phyloP scores from a whole-genome alignment of 306 rosid species.

The Inga laurina region DNA sequence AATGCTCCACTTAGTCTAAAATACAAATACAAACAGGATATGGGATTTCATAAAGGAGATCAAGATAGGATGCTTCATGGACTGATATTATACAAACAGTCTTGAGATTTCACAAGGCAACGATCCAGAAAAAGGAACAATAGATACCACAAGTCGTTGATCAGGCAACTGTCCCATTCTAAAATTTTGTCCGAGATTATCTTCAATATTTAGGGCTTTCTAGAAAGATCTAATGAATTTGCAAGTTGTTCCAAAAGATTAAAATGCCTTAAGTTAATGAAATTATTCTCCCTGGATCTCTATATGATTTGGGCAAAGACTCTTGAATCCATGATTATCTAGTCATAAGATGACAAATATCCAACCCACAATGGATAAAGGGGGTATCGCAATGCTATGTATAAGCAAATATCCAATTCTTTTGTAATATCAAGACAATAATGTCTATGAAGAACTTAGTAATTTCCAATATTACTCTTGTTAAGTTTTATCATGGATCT shows the following conservation, averaged over 20 bases:
- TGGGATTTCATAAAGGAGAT: conserved; percentile 3
- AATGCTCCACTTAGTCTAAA: neutral
- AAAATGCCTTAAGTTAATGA: neutral
- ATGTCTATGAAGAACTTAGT: neutral
- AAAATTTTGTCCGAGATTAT: neutral
- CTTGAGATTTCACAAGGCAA: neutral
- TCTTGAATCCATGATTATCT: neutral
- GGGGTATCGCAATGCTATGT: neutral
- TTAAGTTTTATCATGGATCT: neutral
- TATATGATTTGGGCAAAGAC: neutral
- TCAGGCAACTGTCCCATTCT: neutral
- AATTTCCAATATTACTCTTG: neutral
- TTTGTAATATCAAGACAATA: neutral
- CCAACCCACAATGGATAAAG: neutral
- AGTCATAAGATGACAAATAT: neutral
- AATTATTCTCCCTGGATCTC: neutral
- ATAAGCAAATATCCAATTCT: neutral
- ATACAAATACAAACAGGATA: neutral
- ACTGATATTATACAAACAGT: neutral
- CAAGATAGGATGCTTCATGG: neutral
- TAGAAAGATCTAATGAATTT: neutral
- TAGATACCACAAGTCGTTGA: neutral
- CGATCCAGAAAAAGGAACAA: neutral
- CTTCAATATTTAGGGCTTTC: neutral
- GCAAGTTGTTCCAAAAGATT: neutral